Conservation (phyloP, 129 eudicot genomes). For the Lactuca sativa region DNA sequence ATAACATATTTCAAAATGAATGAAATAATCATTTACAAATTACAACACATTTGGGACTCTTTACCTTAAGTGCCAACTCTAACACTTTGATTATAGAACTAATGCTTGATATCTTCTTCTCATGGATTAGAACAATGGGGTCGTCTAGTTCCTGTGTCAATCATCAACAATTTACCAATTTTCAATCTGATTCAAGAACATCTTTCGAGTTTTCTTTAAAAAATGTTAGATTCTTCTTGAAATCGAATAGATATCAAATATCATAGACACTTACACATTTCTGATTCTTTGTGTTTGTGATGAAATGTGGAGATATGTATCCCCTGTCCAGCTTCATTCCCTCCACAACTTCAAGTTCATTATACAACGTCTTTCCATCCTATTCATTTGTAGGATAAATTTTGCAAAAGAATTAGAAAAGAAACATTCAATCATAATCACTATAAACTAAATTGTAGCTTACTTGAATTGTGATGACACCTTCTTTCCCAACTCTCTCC, state of each 20-base stretch:
- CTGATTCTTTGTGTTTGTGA: conserved; percentile 75
- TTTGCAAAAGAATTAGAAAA: neutral
- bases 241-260: neutral
- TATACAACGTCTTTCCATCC: conserved; percentile 91
- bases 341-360: conserved; percentile 95
- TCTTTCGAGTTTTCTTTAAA: no score
- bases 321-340: conserved; percentile 98
- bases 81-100: conserved; percentile 70
- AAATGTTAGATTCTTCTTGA: neutral
- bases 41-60: neutral
- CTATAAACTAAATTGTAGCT: conserved; percentile 7
- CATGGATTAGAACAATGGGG: conserved; percentile 76
- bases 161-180: neutral
- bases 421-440: neutral
- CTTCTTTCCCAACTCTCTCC: conserved; percentile 95
- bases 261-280: conserved; percentile 62
- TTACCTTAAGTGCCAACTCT: conserved; percentile 90
- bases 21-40: neutral
- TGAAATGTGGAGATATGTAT: conserved; percentile 91
- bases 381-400: conserved; percentile 19
- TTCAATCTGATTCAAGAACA: neutral
- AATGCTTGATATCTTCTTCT: conserved; percentile 82
- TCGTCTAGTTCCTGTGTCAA: conserved; percentile 83
- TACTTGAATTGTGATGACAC: conserved; percentile 89
- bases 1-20: conserved; percentile 9